These are phyloP conservation scores for Rhodotorula sp. DNA, from an alignment of 1,284 basidiomycete genomes.

Conservation along the genomic window DNA sequence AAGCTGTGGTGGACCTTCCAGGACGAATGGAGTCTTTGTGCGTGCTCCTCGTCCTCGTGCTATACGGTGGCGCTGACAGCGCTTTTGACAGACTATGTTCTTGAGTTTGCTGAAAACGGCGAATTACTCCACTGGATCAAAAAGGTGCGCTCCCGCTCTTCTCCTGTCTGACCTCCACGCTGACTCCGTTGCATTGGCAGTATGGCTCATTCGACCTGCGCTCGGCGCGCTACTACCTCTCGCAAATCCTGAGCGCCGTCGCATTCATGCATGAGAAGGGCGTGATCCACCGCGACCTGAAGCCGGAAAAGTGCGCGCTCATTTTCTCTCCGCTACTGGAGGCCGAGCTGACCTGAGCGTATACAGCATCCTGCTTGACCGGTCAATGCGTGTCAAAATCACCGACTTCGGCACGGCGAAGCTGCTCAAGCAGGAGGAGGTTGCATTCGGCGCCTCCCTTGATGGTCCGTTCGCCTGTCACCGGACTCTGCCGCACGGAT, in stretches of 20 bases:
- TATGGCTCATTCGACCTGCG: constrained; percentile 73
- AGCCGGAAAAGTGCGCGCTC: constrained; percentile 40
- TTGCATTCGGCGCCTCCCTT: constrained; percentile 24
- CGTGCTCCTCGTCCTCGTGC: not conserved
- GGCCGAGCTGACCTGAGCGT: constrained; percentile 58
- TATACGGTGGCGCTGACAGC: constrained; percentile 2
- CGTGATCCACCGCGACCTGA: constrained; percentile 74
- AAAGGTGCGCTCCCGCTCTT: constrained; percentile 43
- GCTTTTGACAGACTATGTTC: constrained; percentile 72
- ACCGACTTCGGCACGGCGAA: constrained; percentile 98
- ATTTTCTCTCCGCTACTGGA: constrained; percentile 54
- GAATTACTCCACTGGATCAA: constrained; percentile 81
- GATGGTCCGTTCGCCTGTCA: constrained; percentile 1
- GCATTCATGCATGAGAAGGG: constrained; percentile 85
- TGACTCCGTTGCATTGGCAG: constrained; percentile 1
- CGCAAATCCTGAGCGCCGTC: constrained; percentile 82
- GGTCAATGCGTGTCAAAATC: constrained; percentile 82
- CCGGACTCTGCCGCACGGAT: no score
- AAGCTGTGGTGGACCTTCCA: constrained; percentile 46
- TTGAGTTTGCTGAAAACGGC: constrained; percentile 86
- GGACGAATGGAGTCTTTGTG: constrained; percentile 43
- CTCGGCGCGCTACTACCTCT: constrained; percentile 78
- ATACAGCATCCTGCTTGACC: constrained; percentile 72
- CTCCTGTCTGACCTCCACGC: not conserved
- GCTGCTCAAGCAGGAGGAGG: constrained; percentile 52